Evolutionary conservation across 495 filamentous ascomycete genomes (phyloP).

Genomic region (Neurospora africana): DNA sequence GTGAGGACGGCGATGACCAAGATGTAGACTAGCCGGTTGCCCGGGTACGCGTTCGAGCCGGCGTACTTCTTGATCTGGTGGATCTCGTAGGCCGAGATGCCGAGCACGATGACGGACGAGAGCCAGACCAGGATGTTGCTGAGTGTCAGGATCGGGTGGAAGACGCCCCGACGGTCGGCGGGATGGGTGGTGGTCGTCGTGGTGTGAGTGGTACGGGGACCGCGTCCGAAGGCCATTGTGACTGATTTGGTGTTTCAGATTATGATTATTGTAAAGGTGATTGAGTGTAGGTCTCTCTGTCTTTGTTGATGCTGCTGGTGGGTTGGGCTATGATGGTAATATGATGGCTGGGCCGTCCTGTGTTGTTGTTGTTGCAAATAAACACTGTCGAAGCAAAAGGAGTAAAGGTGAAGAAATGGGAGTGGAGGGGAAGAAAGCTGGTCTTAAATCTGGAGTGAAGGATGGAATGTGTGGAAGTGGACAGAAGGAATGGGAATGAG

Average conservation of each 20-base stretch:
- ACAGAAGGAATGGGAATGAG: not conserved
- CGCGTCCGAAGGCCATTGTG: not conserved
- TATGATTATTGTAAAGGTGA: not conserved
- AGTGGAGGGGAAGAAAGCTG: not conserved
- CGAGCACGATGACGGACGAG: slow-evolving; percentile 51
- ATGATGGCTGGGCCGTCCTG: not conserved
- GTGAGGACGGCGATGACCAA: slow-evolving; percentile 48
- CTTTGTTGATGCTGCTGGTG: not conserved
- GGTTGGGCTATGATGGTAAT: not conserved
- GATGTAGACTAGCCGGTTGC: slow-evolving; percentile 41
- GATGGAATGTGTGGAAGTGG: not conserved
- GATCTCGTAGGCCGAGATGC: slow-evolving; percentile 47
- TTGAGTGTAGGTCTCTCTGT: not conserved
- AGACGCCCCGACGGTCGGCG: not conserved
- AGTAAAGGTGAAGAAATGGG: not conserved
- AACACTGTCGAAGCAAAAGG: not conserved
- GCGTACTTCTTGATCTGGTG: not conserved
- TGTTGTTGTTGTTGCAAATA: not conserved
- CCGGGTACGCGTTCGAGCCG: slow-evolving; percentile 22
- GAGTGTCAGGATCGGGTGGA: slow-evolving; percentile 17
- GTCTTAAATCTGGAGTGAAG: not conserved
- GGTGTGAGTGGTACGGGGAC: not conserved
- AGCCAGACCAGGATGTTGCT: slow-evolving; percentile 37
- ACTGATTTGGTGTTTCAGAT: not conserved
- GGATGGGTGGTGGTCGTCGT: not conserved